phyloP scores from a whole-genome alignment of 768 basidiomycete genomes.

The Mycena indigotica region DNA sequence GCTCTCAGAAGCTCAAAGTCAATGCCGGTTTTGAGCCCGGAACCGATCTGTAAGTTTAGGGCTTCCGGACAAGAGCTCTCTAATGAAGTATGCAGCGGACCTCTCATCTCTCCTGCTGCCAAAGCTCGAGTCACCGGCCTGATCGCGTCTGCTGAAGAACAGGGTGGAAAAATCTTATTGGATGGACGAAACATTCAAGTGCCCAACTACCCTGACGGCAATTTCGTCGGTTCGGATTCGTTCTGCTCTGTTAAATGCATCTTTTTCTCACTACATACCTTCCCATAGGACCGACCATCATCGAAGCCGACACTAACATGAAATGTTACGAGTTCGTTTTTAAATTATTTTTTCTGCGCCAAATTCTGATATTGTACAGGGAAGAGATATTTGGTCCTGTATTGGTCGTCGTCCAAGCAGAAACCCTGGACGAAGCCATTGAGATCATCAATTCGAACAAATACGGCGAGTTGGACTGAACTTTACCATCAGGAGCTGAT shows the following conservation, averaged over 20 bases:
- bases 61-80: no score
- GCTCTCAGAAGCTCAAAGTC: constrained; percentile 77
- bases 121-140: constrained; percentile 75
- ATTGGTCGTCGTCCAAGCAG: constrained; percentile 72
- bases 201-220: constrained; percentile 79
- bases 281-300: constrained; percentile 74
- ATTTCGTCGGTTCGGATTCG: constrained; percentile 65
- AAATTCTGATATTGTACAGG: constrained; percentile 39
- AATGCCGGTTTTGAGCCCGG: constrained; percentile 88
- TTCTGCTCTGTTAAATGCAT: no score
- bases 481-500: no score
- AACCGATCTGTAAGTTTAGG: constrained; percentile 73
- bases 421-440: constrained; percentile 88
- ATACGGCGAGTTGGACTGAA: constrained; percentile 72
- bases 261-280: no score
- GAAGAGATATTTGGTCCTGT: constrained; percentile 97
- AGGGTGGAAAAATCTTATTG: constrained; percentile 85
- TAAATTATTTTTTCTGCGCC: constrained; percentile 1
- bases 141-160: constrained; percentile 70
- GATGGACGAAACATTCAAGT: constrained; percentile 80
- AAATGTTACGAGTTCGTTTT: constrained; percentile 73
- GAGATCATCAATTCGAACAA: constrained; percentile 85
- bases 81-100: constrained; percentile 50
- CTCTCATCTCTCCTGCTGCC: constrained; percentile 80
- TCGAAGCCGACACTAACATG: constrained; percentile 84